A percentile compares a stretch with the other conserved stretches of the same genome.
phyloP scores from a whole-genome alignment of 108 stramenopile species.

The Ochromonas danica region DNA sequence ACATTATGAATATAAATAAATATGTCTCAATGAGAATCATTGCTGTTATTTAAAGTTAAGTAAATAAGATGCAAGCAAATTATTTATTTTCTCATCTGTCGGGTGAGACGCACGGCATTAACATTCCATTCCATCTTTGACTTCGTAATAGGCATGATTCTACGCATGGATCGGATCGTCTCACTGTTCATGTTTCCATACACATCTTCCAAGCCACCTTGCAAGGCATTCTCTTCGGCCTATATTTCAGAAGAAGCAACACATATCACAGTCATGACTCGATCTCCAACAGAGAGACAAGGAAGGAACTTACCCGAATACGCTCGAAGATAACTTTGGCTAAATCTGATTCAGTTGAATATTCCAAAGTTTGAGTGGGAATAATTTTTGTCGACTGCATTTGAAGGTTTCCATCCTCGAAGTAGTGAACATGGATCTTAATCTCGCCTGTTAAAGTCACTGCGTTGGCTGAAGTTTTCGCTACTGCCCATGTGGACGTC shows the following conservation, averaged over 20 bases:
- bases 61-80: no score
- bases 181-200: constrained; percentile 52
- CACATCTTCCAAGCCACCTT: constrained; percentile 54
- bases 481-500: constrained; percentile 8
- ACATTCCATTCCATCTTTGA: constrained; percentile 83
- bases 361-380: constrained; percentile 29
- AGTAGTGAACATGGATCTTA: constrained; percentile 38
- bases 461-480: no score
- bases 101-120: neutral
- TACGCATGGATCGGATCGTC: constrained; percentile 64
- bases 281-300: neutral
- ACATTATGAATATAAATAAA: no score
- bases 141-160: constrained; percentile 73
- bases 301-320: constrained; percentile 11
- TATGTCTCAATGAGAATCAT: no score
- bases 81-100: constrained; percentile 3
- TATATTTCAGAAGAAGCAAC: constrained; percentile 43
- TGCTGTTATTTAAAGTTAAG: no score
- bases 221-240: constrained; percentile 56
- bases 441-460: neutral
- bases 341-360: neutral
- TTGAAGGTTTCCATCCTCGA: constrained; percentile 49
- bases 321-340: neutral
- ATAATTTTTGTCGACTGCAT: constrained; percentile 44
- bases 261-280: no score